Base-by-base conservation (phyloP, 306 rosid species). In the Quercus bicolor region DNA sequence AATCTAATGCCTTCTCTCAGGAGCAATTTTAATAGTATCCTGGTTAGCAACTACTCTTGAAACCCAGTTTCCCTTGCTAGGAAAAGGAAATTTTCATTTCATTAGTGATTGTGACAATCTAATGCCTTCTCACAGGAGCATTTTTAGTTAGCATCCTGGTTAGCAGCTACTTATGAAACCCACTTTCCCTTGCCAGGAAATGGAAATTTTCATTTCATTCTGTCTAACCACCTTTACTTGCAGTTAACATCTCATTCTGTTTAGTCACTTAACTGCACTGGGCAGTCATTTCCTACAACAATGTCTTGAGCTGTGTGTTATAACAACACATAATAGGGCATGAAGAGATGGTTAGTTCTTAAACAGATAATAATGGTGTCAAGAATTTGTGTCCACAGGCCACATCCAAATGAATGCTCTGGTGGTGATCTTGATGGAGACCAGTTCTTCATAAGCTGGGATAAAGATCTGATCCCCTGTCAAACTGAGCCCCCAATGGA, bases 341-440 rank as follows among this genome's bases (percentile, higher is more conserved):
- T 3, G 64, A 14, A 43, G 64, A 72, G 40, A 76, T 33, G 28
- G 68, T 10, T 52, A 14, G 24, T 59, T 73, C 70, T 14, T 78
- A 26, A 56, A 13, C 70, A 61, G 73, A 69, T 74, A 56, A 54
- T 79, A 48, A 68, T 66, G 73, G 78, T 53, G 76, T 73, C 72
- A 45, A 56, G 29, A 78, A 40, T 73, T 75, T 78, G 66, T 68
- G 14, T 59, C 14, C 54, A 43, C 98, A 94, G 98, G 88, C 98
- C 98, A 75, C 98, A 94, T 84, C 93, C 97, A 37, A 94, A 90
- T 90, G 98, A 94, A 86, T 94, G 98, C 87, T 94, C 98, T 12
- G 98, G 98, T 4, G 98, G 97, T 34, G 98, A 94, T 84, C 97
- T 94, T 76, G 98, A 94, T 74, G 98, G 98, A 68, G 98, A 94